Evolutionary conservation across 2,329 filamentous ascomycete species (phyloP).

Genomic region (Epichloe glyceriae): DNA sequence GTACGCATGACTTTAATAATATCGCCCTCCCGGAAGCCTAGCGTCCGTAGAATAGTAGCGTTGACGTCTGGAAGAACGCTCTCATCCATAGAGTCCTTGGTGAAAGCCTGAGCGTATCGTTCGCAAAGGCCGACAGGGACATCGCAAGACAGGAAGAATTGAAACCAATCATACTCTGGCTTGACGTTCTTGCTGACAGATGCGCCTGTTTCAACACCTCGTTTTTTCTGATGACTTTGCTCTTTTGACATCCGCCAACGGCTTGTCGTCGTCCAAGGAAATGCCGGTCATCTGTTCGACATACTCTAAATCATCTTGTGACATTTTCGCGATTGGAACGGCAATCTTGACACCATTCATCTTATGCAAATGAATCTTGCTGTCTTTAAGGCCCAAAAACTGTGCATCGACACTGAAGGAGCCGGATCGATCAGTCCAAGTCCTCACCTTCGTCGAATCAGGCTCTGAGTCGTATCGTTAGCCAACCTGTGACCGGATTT

Average conservation of each 20-base stretch:
- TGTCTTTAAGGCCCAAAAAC: slow-evolving; percentile 86
- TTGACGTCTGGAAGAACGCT: slow-evolving; percentile 84
- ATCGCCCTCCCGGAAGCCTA: slow-evolving; percentile 92
- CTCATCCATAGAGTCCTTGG: slow-evolving; percentile 90
- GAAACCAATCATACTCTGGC: slow-evolving; percentile 93
- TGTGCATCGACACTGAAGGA: slow-evolving; percentile 97
- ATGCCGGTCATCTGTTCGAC: slow-evolving; percentile 80
- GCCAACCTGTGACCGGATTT: background rate
- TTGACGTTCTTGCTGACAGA: slow-evolving; percentile 47
- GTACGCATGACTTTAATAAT: slow-evolving; percentile 90
- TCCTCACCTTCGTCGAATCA: slow-evolving; percentile 68
- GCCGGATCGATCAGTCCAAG: slow-evolving; percentile 89
- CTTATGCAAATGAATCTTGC: slow-evolving; percentile 96
- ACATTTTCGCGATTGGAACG: slow-evolving; percentile 92
- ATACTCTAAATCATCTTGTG: slow-evolving; percentile 84
- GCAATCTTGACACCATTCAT: slow-evolving; percentile 97
- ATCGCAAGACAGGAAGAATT: slow-evolving; percentile 90
- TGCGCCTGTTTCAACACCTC: slow-evolving; percentile 37
- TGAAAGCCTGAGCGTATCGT: slow-evolving; percentile 80
- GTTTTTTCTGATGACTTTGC: slow-evolving; percentile 24
- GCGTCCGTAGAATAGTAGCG: slow-evolving; percentile 64
- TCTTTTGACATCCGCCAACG: slow-evolving; percentile 69
- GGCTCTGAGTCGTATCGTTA: slow-evolving; percentile 48
- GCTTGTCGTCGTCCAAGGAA: slow-evolving; percentile 89
- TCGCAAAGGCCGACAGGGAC: slow-evolving; percentile 89